Percentiles rank a stretch among this genome's conserved stretches.
These are phyloP conservation scores for Colletotrichum tropicicola DNA, from an alignment of 2,329 filamentous ascomycete genomes.

Conservation along the genomic window DNA sequence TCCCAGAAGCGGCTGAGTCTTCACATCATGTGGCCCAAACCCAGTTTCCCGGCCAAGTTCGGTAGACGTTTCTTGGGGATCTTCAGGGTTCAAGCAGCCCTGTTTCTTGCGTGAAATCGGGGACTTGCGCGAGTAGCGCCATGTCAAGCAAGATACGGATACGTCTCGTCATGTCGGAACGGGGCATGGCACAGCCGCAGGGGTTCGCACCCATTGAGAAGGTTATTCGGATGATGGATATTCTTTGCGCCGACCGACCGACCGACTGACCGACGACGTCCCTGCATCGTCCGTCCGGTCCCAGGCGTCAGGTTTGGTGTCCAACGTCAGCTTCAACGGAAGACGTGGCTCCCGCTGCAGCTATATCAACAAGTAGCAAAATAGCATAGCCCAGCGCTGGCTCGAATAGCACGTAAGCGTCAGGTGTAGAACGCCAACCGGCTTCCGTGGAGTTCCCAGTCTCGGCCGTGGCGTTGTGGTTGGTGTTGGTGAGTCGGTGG, in stretches of 20 bases:
- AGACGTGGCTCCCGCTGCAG: conserved; percentile 4
- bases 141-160: background rate
- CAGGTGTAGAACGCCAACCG: background rate
- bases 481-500: background rate
- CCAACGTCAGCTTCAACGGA: conserved; percentile 2
- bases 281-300: background rate
- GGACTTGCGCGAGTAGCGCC: conserved; percentile 14
- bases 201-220: background rate
- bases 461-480: background rate
- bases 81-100: conserved; percentile 28
- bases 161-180: background rate
- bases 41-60: conserved; percentile 18
- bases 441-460: conserved; percentile 10
- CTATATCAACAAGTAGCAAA: conserved; percentile 4
- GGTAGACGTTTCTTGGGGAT: conserved; percentile 21
- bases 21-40: conserved; percentile 23
- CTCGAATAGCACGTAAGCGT: conserved; percentile 3
- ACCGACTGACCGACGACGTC: background rate
- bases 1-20: conserved; percentile 10
- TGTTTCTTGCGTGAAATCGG: conserved; percentile 2
- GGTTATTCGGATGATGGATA: conserved; percentile 12
- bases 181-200: background rate
- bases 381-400: conserved; percentile 15
- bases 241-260: conserved; percentile 16
- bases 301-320: background rate